Evolutionary conservation across 2,329 filamentous ascomycete genomes (phyloP).

Genomic region (Aschersonia sp.): DNA sequence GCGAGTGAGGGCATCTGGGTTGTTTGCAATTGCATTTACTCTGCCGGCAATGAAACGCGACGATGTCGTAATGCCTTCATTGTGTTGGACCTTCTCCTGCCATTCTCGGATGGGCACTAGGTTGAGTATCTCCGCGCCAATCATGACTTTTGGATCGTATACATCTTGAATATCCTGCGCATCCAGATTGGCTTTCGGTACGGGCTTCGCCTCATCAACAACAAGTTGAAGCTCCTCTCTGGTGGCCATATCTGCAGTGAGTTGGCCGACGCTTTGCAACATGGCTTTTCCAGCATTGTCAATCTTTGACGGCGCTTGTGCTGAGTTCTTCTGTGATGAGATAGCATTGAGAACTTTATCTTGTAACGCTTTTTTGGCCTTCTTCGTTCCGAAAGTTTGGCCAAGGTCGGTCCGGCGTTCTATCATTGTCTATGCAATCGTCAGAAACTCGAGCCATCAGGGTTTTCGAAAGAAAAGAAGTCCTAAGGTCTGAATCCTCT

Average conservation of each 20-base stretch:
- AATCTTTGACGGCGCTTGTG: constrained; percentile 30
- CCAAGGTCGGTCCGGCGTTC: constrained; percentile 57
- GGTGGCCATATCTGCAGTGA: constrained; percentile 52
- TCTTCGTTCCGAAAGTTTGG: constrained; percentile 72
- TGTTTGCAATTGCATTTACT: constrained; percentile 37
- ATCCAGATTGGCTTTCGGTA: constrained; percentile 53
- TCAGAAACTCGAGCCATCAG: constrained; percentile 8
- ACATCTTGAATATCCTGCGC: constrained; percentile 58
- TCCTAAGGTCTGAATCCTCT: neutral
- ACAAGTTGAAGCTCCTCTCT: constrained; percentile 49
- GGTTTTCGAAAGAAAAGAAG: neutral
- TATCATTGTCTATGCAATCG: constrained; percentile 32
- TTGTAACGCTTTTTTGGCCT: constrained; percentile 64
- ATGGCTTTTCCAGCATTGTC: constrained; percentile 43
- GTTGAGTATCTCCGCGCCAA: constrained; percentile 53
- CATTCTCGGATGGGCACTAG: constrained; percentile 59
- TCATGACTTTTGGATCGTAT: constrained; percentile 51
- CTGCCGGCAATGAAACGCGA: constrained; percentile 54
- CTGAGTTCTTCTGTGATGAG: constrained; percentile 21
- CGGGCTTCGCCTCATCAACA: constrained; percentile 55
- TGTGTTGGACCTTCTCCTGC: constrained; percentile 50
- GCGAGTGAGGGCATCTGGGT: constrained; percentile 35
- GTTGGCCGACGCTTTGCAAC: constrained; percentile 46
- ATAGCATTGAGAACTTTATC: constrained; percentile 61
- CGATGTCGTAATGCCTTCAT: constrained; percentile 38